Conservation (phyloP, 2,329 filamentous ascomycete genomes). For the Zymoseptoria ardabiliae region DNA sequence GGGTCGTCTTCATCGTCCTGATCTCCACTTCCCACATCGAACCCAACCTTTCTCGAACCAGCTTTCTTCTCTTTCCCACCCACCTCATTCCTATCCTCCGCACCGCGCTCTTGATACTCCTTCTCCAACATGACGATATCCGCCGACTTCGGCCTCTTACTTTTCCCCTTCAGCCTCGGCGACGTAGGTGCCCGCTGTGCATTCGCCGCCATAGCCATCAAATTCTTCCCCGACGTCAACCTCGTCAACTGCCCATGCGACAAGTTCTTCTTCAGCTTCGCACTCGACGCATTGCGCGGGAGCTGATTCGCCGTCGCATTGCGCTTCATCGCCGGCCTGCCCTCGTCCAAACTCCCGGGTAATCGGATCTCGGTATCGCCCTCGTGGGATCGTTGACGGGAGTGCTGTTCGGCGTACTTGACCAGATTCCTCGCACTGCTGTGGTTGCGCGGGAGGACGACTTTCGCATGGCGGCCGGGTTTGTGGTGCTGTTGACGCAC, state of each 20-base stretch:
- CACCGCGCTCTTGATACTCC: constrained; percentile 23
- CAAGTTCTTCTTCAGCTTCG: constrained; percentile 33
- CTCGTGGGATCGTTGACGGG: constrained; percentile 24
- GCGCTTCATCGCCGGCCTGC: constrained; percentile 22
- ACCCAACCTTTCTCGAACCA: constrained; percentile 26
- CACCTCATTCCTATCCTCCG: constrained; percentile 15
- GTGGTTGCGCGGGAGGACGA: constrained; percentile 28
- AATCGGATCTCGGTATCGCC: constrained; percentile 29
- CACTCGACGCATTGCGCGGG: constrained; percentile 23
- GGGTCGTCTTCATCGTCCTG: constrained; percentile 21
- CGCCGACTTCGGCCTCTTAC: constrained; percentile 25
- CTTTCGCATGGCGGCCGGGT: constrained; percentile 22
- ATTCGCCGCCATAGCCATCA: constrained; percentile 19
- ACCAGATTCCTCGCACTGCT: constrained; percentile 27
- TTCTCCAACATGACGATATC: constrained; percentile 23
- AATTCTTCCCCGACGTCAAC: constrained; percentile 33
- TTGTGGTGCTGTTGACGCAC: constrained; percentile 17
- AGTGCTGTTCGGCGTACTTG: constrained; percentile 24
- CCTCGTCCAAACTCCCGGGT: constrained; percentile 28
- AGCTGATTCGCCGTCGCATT: constrained; percentile 28
- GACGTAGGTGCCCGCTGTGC: constrained; percentile 20
- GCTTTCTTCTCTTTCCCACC: constrained; percentile 9
- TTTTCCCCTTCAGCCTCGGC: constrained; percentile 24
- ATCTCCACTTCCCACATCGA: constrained; percentile 24
- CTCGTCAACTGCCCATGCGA: constrained; percentile 41